Percentiles rank a stretch among this genome's conserved stretches.
These are phyloP conservation scores for Xanthoconium separans DNA, from an alignment of 1,284 basidiomycete genomes.

Conservation along the genomic window DNA sequence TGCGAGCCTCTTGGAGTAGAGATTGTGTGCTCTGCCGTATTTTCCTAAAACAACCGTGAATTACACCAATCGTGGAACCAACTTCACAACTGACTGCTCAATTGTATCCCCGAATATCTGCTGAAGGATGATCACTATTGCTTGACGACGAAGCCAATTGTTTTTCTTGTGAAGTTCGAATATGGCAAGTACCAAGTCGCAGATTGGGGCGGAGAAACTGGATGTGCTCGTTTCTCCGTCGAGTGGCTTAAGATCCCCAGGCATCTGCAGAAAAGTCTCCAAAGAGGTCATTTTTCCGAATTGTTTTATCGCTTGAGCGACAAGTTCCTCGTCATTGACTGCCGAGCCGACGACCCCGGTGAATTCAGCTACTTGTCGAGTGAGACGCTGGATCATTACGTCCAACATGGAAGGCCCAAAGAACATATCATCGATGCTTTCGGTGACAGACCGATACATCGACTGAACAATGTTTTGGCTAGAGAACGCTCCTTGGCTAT, in stretches of 20 bases:
- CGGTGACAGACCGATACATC: slow-evolving; percentile 85
- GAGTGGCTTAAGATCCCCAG: slow-evolving; percentile 73
- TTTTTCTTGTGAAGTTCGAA: slow-evolving; percentile 95
- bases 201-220: slow-evolving; percentile 90
- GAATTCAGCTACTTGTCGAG: slow-evolving; percentile 85
- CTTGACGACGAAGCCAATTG: slow-evolving; percentile 95
- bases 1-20: slow-evolving; percentile 61
- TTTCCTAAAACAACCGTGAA: slow-evolving; percentile 55
- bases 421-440: slow-evolving; percentile 92
- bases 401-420: slow-evolving; percentile 94
- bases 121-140: slow-evolving; percentile 94
- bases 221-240: slow-evolving; percentile 86
- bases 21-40: slow-evolving; percentile 75
- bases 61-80: neutral
- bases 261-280: slow-evolving; percentile 64
- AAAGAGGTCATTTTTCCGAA: slow-evolving; percentile 64
- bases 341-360: slow-evolving; percentile 78
- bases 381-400: slow-evolving; percentile 86
- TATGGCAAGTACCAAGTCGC: slow-evolving; percentile 87
- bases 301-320: slow-evolving; percentile 73
- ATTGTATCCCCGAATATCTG: slow-evolving; percentile 95
- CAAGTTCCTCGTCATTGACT: slow-evolving; percentile 80
- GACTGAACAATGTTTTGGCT: slow-evolving; percentile 78
- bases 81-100: slow-evolving; percentile 64
- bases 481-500: slow-evolving; percentile 49